Evolutionary conservation across 1,284 basidiomycete genomes (phyloP), one percentile per base, ranked within the genome.

Genomic region (Afroboletus lepidellus): DNA sequence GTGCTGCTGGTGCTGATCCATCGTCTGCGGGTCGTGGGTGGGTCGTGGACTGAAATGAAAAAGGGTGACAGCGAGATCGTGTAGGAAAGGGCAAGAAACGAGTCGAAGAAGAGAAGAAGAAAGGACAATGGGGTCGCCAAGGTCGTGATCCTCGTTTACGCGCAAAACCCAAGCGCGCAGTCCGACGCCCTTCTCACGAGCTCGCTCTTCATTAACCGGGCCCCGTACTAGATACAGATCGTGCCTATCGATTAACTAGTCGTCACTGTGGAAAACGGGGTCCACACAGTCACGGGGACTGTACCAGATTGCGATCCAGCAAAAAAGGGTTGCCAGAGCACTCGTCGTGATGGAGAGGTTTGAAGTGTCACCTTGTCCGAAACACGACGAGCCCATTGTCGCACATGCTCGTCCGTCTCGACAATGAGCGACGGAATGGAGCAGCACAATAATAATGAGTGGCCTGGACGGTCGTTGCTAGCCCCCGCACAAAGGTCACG

Each of bases 1-100:
- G 57, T 74, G 73, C 48, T 67, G 60, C 34, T 70, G 69, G 53
- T 69, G 67, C 38, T 67, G 74, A 62, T 76, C 74, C 74, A 77
- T 77, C 53, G 61, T 60, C 57, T 57, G 49, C 48, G 55, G 57
- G 62, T 63, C 69, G 69, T 65, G 62, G 60, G 61, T 61, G 61
- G 61, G 66, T 67, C 65, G 71, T 74, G 66, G 68, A 63, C 62
- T 64, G 57, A 65, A 69, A 62, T 63, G 59, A 71, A 67, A 68
- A 68, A 48, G 55, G 56, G 55, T 43, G 51, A 58, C 48, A 51
- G 42, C 48, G 52, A 57, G 55, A 68, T 71, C 66, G 70, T 60
- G 60, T 60, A 69, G 53, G 55, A 53, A 58, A 62, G 56, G 62
- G 65, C 60, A 63, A 59, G 66, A 69, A 66, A 62, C 46, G 51